Base-by-base conservation (phyloP, 2,329 filamentous ascomycete species). In the Alternaria brassicicola region DNA sequence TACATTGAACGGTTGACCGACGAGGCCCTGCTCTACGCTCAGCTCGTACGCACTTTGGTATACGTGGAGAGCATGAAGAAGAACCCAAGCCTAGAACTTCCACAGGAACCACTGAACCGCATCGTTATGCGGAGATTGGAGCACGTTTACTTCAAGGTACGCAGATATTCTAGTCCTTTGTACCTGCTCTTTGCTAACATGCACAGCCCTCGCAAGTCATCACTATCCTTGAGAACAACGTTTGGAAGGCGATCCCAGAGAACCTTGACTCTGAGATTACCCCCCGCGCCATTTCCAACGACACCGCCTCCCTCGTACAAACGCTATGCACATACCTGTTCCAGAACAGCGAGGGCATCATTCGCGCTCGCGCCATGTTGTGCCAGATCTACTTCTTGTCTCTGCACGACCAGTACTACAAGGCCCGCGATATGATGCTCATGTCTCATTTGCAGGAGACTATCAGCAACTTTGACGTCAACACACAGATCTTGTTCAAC, bases 381-480 rank as follows among this genome's bases (percentile, higher is more conserved):
- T 97, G 92, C 84, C 93, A 98, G 81, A 95, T 99, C 64, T 99
- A 99, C 84, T 97, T 97, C 88, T 85, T 97, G 69, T 95, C 95
- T 49, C 86, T 99, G 52, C 95, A 99, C 80, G 93, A 97, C 80
- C 89, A 97, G 72, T 99, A 98, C 85, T 98, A 97, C 86, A 92
- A 91, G 81, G 91, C 95, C 73, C 91, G 95, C 67, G 96, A 99
- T 79, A 94, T 99, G 90, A 96, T 98, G 89, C 88, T 99, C 79
- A 99, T 99, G 93, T 99, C 95, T 17, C 95, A 99, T 83, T 84
- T 99, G 76, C 94, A 97, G 77, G 95, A 99, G 84, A 96, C 91
- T 54, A 99, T 99, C 78, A 86, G 87, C 81, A 96, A 91, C 81
- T 99, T 99, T 75, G 95, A 99, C 74, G 91, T 99, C 69, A 92